These are phyloP conservation scores for Climacium dendroides DNA, from an alignment of 225 moss, liverwort and hornwort species.

Conservation along the genomic window DNA sequence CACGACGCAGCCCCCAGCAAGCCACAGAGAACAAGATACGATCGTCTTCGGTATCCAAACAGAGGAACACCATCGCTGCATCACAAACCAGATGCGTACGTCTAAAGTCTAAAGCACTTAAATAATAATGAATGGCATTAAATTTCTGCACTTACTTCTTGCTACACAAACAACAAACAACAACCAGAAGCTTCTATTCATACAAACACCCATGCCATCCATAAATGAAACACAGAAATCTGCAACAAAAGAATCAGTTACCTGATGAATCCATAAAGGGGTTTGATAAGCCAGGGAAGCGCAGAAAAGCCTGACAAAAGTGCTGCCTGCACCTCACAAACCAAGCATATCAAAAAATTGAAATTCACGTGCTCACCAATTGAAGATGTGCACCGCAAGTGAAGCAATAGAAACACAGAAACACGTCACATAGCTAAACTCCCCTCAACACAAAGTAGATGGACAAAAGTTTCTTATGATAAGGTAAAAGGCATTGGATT, in stretches of 20 bases:
- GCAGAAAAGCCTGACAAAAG: constrained; percentile 67
- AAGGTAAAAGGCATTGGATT: background rate
- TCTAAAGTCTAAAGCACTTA: background rate
- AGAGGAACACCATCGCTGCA: constrained; percentile 89
- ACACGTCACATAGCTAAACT: background rate
- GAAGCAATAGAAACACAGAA: background rate
- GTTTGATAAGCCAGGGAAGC: constrained; percentile 93
- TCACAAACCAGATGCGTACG: background rate
- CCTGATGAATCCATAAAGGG: constrained; percentile 95
- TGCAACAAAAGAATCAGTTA: background rate
- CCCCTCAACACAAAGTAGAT: background rate
- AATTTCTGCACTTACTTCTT: background rate
- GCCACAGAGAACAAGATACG: constrained; percentile 90
- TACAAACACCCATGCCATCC: background rate
- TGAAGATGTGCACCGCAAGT: background rate
- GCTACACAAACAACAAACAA: background rate
- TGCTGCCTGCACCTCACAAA: constrained; percentile 48
- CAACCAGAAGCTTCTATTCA: background rate
- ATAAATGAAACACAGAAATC: background rate
- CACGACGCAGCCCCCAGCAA: constrained; percentile 73
- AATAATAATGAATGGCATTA: background rate
- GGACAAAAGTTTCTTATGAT: background rate
- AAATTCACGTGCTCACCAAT: background rate
- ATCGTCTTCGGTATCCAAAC: constrained; percentile 89
- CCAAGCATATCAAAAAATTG: background rate